A percentile compares a stretch with the other conserved stretches of the same genome.
phyloP scores from a whole-genome alignment of 116 monocot genomes.

The Posidonia oceanica region DNA sequence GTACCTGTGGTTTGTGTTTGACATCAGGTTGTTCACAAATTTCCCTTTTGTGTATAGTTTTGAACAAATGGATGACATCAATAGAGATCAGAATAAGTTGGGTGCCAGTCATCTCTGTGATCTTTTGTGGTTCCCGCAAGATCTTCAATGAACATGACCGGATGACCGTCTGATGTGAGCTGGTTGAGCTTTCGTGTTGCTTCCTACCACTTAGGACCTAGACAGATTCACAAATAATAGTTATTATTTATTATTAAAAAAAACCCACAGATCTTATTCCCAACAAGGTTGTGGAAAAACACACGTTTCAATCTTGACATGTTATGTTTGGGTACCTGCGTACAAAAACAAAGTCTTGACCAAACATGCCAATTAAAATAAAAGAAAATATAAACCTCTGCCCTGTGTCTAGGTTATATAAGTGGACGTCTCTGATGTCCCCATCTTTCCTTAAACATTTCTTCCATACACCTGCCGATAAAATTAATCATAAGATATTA shows the following conservation, averaged over 20 bases:
- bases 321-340: background rate
- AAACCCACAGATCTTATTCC: background rate
- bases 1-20: too few species aligned
- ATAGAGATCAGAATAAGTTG: background rate
- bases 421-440: too few species aligned
- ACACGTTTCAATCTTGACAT: background rate
- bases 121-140: conserved; percentile 10
- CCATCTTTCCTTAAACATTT: background rate
- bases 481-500: background rate
- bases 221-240: background rate
- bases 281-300: background rate
- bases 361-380: background rate
- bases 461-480: background rate
- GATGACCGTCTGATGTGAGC: background rate
- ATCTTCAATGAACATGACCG: conserved; percentile 3
- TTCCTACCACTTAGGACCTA: conserved; percentile 1
- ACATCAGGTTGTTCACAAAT: too few species aligned
- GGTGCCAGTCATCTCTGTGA: conserved; percentile 4
- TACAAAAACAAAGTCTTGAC: background rate
- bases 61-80: background rate
- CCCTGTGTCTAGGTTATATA: background rate
- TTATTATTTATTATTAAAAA: background rate
- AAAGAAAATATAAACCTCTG: background rate
- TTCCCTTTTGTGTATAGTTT: background rate
- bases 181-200: background rate